A percentile compares a stretch with the other conserved stretches of the same genome.
Conservation (phyloP, 2,329 filamentous ascomycete genomes). For the Torrubiellomyces zombiae region DNA sequence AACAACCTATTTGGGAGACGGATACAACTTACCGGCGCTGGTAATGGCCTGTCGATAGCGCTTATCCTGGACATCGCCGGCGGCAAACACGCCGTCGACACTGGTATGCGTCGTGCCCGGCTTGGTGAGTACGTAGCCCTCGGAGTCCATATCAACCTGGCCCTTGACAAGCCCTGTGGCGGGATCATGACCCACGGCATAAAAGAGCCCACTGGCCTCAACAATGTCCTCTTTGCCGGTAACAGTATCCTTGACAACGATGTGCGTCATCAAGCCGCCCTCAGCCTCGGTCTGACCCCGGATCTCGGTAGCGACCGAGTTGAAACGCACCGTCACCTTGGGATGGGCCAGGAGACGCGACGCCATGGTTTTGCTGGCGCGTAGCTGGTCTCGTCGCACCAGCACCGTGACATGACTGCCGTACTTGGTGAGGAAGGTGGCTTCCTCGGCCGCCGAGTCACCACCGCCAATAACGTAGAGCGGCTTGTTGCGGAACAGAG, state of each 20-base stretch:
- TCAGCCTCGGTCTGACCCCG: slow-evolving; percentile 75
- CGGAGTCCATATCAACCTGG: slow-evolving; percentile 72
- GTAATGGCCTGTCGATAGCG: slow-evolving; percentile 95
- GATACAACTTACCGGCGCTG: slow-evolving; percentile 58
- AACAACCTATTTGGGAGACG: not conserved
- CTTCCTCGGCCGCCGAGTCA: slow-evolving; percentile 93
- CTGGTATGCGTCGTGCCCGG: slow-evolving; percentile 81
- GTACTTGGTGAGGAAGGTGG: slow-evolving; percentile 95
- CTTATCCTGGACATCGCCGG: slow-evolving; percentile 97
- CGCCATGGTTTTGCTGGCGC: slow-evolving; percentile 86
- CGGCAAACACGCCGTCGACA: slow-evolving; percentile 84
- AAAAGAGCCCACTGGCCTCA: slow-evolving; percentile 85
- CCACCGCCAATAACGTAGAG: slow-evolving; percentile 92
- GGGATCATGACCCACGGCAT: slow-evolving; percentile 92
- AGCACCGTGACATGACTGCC: slow-evolving; percentile 87
- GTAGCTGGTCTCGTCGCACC: slow-evolving; percentile 71
- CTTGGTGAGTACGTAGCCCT: slow-evolving; percentile 81
- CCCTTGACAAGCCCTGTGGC: slow-evolving; percentile 82
- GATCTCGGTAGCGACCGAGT: slow-evolving; percentile 67
- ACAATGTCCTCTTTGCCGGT: slow-evolving; percentile 69
- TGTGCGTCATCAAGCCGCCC: slow-evolving; percentile 73
- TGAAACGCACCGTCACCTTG: slow-evolving; percentile 83
- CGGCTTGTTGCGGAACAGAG: slow-evolving; percentile 94
- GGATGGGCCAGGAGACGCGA: slow-evolving; percentile 64
- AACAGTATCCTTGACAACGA: slow-evolving; percentile 65